Conservation (phyloP, 1,139 yeast species). For the Zygoascus meyerae region DNA sequence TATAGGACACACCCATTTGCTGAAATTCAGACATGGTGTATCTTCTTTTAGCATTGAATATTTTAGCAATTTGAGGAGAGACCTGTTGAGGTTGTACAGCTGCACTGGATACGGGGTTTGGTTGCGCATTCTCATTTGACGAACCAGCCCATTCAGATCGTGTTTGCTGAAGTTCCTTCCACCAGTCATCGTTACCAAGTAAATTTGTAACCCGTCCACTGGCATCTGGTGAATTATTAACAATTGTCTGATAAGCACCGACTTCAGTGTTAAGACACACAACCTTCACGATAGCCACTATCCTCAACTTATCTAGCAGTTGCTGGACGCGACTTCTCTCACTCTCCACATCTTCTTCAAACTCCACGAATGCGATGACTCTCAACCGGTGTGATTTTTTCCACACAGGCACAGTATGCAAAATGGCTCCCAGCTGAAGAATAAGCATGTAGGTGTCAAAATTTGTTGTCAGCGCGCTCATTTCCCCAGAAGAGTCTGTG, state of each 20-base stretch:
- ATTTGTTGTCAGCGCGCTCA: conserved; percentile 72
- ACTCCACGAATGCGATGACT: conserved; percentile 86
- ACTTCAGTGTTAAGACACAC: conserved; percentile 62
- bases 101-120: not conserved
- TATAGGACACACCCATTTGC: conserved; percentile 66
- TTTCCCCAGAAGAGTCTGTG: conserved; percentile 54
- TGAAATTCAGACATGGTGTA: conserved; percentile 41
- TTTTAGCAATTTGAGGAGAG: conserved; percentile 14
- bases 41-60: conserved; percentile 24
- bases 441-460: conserved; percentile 93
- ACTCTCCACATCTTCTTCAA: conserved; percentile 58
- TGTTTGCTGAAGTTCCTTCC: conserved; percentile 59
- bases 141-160: conserved; percentile 28
- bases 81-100: conserved; percentile 1
- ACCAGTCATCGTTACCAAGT: conserved; percentile 48
- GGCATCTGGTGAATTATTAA: conserved; percentile 50
- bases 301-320: conserved; percentile 68
- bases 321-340: conserved; percentile 58
- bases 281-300: conserved; percentile 71
- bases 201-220: conserved; percentile 34
- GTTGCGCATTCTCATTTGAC: not conserved
- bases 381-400: conserved; percentile 64
- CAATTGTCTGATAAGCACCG: conserved; percentile 65
- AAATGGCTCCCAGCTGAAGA: conserved; percentile 84
- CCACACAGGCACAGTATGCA: conserved; percentile 93